Evolutionary conservation across 805 yeast genomes (phyloP).

Genomic region (Kurtzmaniella cleridarum): DNA sequence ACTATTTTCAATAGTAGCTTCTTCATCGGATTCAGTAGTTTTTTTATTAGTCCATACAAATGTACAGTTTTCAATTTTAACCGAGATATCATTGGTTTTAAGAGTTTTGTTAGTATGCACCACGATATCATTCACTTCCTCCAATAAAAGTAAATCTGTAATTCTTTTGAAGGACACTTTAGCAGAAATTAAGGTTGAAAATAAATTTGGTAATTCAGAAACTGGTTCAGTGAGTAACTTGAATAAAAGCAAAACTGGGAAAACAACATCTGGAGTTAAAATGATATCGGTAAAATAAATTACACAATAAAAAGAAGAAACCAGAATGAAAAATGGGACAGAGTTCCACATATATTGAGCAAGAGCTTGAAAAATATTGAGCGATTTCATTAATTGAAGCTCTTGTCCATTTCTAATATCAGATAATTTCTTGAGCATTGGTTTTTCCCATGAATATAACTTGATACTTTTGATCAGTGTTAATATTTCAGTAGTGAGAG

Average conservation of each 20-base stretch:
- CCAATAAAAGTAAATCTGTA: conserved; percentile 18
- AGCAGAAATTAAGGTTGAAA: conserved; percentile 16
- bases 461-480: conserved; percentile 23
- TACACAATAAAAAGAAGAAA: conserved; percentile 18
- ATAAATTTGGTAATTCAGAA: conserved; percentile 16
- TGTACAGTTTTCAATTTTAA: conserved; percentile 12
- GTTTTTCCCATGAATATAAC: conserved; percentile 27
- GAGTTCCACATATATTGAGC: conserved; percentile 21
- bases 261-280: conserved; percentile 22
- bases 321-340: conserved; percentile 22
- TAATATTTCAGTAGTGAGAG: conserved; percentile 22
- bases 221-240: conserved; percentile 23
- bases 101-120: conserved; percentile 9
- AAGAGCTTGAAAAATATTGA: conserved; percentile 21
- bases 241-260: conserved; percentile 27
- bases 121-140: conserved; percentile 16
- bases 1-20: conserved; percentile 6
- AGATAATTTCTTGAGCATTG: conserved; percentile 19
- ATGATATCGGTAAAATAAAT: conserved; percentile 15
- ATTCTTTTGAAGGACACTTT: conserved; percentile 20
- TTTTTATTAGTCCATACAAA: conserved; percentile 17
- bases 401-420: conserved; percentile 22
- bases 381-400: conserved; percentile 12
- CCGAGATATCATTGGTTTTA: conserved; percentile 13
- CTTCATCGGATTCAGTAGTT: conserved; percentile 2